Conservation (phyloP, 1,284 basidiomycete species). For the Apiotrichum akiyoshidainum region DNA sequence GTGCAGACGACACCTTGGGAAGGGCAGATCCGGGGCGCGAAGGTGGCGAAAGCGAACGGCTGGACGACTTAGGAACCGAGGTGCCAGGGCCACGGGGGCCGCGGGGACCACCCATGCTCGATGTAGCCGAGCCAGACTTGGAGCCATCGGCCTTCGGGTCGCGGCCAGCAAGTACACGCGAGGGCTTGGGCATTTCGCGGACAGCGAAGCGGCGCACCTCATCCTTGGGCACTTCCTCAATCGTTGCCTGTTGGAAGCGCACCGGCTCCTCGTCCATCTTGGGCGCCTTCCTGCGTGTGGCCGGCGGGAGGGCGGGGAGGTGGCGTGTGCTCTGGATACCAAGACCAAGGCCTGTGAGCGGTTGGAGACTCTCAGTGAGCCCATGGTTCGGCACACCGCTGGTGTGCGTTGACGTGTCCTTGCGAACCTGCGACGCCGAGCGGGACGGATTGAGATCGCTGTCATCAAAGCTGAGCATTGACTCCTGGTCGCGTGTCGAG, state of each 20-base stretch:
- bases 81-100: background rate
- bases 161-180: background rate
- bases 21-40: too few relatives aligned
- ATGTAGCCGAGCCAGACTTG: background rate
- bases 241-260: background rate
- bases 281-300: background rate
- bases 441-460: conserved; percentile 48
- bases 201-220: background rate
- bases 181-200: background rate
- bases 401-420: background rate
- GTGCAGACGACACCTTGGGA: too few relatives aligned
- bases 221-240: background rate
- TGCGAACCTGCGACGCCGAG: conserved; percentile 41
- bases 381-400: background rate
- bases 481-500: conserved; percentile 14
- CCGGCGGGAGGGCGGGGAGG: background rate
- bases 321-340: background rate
- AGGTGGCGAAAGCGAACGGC: background rate
- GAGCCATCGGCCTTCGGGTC: background rate
- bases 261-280: background rate
- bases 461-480: conserved; percentile 37
- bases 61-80: background rate
- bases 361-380: background rate
- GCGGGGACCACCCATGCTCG: too few relatives aligned
- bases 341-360: background rate